Percentiles rank a stretch among this genome's conserved stretches.
Conservation (phyloP, 108 stramenopile species). For the Conticribra guillardii region DNA sequence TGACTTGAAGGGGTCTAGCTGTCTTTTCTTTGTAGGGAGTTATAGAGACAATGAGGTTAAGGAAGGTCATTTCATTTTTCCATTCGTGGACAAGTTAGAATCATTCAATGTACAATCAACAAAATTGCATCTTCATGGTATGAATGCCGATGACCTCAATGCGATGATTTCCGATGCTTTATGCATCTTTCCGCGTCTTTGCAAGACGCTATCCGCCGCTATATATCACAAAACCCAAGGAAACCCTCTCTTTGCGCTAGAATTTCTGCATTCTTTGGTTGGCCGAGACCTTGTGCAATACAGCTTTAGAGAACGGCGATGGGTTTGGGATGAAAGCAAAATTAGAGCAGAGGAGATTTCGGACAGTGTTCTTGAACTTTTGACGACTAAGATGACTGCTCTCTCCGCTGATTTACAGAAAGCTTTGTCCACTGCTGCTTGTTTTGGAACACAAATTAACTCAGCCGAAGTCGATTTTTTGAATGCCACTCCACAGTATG, state of each 20-base stretch:
- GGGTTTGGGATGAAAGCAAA: conserved; percentile 33
- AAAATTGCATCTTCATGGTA: conserved; percentile 17
- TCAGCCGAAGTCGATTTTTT: conserved; percentile 3
- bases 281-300: conserved; percentile 19
- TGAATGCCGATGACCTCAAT: conserved; percentile 33
- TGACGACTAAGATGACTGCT: conserved; percentile 37
- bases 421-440: conserved; percentile 32
- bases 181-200: conserved; percentile 32
- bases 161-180: conserved; percentile 41
- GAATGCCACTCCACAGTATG: not conserved
- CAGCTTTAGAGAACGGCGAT: conserved; percentile 18
- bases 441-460: conserved; percentile 38
- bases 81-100: conserved; percentile 6
- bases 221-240: conserved; percentile 40
- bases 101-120: conserved; percentile 16
- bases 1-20: conserved; percentile 26
- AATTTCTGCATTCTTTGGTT: conserved; percentile 31
- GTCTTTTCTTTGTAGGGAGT: conserved; percentile 41
- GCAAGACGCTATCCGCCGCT: conserved; percentile 22
- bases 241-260: conserved; percentile 33
- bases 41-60: conserved; percentile 40
- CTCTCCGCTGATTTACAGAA: conserved; percentile 23
- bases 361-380: conserved; percentile 47
- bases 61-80: conserved; percentile 15
- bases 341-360: conserved; percentile 34